A percentile compares a stretch with the other conserved stretches of the same genome.
phyloP scores from a whole-genome alignment of 2,329 filamentous ascomycete species.

The Calonectria multiphialidica region DNA sequence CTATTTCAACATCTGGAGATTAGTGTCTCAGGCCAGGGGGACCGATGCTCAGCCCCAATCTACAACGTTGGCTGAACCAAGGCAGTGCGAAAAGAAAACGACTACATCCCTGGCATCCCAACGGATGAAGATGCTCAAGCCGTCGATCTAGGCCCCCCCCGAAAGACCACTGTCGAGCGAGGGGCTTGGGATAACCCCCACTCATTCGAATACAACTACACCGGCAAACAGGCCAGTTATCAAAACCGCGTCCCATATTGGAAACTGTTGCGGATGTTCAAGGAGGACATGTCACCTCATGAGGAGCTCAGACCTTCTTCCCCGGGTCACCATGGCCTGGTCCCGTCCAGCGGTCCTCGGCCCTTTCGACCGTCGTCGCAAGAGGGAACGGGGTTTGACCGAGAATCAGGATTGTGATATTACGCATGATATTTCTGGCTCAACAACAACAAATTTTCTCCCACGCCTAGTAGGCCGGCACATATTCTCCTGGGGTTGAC shows the following conservation, averaged over 20 bases:
- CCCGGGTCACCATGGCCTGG: slow-evolving; percentile 28
- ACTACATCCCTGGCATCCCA: slow-evolving; percentile 21
- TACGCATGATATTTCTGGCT: neutral
- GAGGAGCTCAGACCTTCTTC: slow-evolving; percentile 28
- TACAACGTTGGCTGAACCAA: slow-evolving; percentile 23
- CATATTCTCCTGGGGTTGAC: neutral
- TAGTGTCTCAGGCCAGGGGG: slow-evolving; percentile 25
- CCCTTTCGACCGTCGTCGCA: slow-evolving; percentile 26
- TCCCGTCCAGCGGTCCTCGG: slow-evolving; percentile 16
- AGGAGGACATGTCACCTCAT: slow-evolving; percentile 30
- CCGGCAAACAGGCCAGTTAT: slow-evolving; percentile 18
- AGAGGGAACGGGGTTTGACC: slow-evolving; percentile 7
- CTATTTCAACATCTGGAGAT: slow-evolving; percentile 27
- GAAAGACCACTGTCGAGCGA: slow-evolving; percentile 15
- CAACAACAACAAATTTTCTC: neutral
- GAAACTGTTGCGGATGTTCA: slow-evolving; percentile 14
- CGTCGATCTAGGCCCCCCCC: slow-evolving; percentile 14
- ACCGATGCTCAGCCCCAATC: slow-evolving; percentile 25
- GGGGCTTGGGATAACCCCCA: slow-evolving; percentile 25
- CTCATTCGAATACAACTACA: slow-evolving; percentile 14
- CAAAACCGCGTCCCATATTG: slow-evolving; percentile 16
- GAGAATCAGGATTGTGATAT: slow-evolving; percentile 2
- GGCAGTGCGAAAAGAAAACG: slow-evolving; percentile 17
- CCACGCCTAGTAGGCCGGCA: neutral
- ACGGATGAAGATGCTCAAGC: slow-evolving; percentile 10